phyloP scores from a whole-genome alignment of 2,329 filamentous ascomycete genomes.

The Alternaria arborescens region DNA sequence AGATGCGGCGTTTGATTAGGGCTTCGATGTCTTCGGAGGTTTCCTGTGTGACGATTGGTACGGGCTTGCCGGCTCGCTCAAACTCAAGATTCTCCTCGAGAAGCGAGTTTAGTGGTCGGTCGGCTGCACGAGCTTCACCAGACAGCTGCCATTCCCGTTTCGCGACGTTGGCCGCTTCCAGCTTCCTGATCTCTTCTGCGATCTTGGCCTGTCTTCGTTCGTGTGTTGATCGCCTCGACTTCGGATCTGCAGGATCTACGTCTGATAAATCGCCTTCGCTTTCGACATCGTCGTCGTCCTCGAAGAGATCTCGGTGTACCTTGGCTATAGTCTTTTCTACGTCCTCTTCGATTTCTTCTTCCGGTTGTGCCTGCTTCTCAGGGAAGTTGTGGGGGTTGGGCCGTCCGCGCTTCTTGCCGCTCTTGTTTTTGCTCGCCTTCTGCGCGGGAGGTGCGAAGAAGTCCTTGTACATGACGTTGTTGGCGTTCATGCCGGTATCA shows the following conservation, averaged over 20 bases:
- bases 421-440: slow-evolving; percentile 70
- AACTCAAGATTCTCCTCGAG: slow-evolving; percentile 96
- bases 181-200: slow-evolving; percentile 85
- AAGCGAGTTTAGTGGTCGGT: slow-evolving; percentile 88
- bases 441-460: slow-evolving; percentile 88
- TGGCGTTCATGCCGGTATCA: slow-evolving; percentile 75
- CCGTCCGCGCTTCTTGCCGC: slow-evolving; percentile 61
- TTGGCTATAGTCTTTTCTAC: slow-evolving; percentile 84
- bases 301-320: slow-evolving; percentile 89
- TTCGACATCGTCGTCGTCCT: slow-evolving; percentile 71
- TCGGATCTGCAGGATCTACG: slow-evolving; percentile 72
- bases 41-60: slow-evolving; percentile 92
- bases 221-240: slow-evolving; percentile 81
- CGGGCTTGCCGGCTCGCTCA: slow-evolving; percentile 91
- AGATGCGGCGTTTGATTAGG: slow-evolving; percentile 90
- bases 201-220: slow-evolving; percentile 87
- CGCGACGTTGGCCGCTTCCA: slow-evolving; percentile 87
- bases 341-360: slow-evolving; percentile 62
- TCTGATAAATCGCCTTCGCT: slow-evolving; percentile 66
- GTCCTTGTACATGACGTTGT: slow-evolving; percentile 88
- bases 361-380: slow-evolving; percentile 31
- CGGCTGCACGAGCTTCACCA: slow-evolving; percentile 83
- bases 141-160: slow-evolving; percentile 91
- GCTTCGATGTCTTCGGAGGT: slow-evolving; percentile 90
- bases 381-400: slow-evolving; percentile 64